Base-by-base conservation (phyloP, 129 eudicot species). In the Heracleum sosnowskyi region DNA sequence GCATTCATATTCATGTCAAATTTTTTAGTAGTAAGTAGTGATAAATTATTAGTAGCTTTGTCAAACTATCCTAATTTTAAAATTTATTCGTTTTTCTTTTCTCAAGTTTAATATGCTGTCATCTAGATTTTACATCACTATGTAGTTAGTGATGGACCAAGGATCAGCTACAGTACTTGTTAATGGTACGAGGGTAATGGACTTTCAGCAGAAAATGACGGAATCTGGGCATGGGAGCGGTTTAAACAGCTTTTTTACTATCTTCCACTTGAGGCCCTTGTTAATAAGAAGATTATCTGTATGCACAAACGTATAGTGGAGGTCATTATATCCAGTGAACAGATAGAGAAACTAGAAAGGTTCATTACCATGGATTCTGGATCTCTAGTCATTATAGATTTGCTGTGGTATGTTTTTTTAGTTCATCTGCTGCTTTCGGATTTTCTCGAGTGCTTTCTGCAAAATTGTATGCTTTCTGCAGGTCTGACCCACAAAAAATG, bases 401-500 rank as follows among this genome's bases (percentile, higher is more conserved):
- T 95, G 72, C 77, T 92, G 72, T 95, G 99, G 99, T 95, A 87
- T 69, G 73, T 55, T 29, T 78, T 34, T 44, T 37, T 24, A 22
- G 9, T 76, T 69, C 60, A 17, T 74, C 13, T 16, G 29, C 51
- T 47, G 44, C 42, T 78, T 73, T 73, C 1, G 42, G 22, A 45
- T 80, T 51, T 26, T 35, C 49, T 79, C 8, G n/a, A n/a, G 24
- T 40, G 34, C 11, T 84, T 33, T 83, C 39, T 44, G 73, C 53
- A 13, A 40, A 72, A 63, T 39, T 46, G 26, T 20, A 46, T 70
- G 51, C 76, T 76, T 45, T 84, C n/a, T 49, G 74, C 86, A 95
- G 99, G 97, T 92, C 99, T 72, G 99, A 95, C 99, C 99, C 64
- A 95, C 99, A 31, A 95, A 91, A 83, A 95, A 95, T 87, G 99